Conservation (phyloP, 768 basidiomycete genomes). For the Termitomyces sp. region DNA sequence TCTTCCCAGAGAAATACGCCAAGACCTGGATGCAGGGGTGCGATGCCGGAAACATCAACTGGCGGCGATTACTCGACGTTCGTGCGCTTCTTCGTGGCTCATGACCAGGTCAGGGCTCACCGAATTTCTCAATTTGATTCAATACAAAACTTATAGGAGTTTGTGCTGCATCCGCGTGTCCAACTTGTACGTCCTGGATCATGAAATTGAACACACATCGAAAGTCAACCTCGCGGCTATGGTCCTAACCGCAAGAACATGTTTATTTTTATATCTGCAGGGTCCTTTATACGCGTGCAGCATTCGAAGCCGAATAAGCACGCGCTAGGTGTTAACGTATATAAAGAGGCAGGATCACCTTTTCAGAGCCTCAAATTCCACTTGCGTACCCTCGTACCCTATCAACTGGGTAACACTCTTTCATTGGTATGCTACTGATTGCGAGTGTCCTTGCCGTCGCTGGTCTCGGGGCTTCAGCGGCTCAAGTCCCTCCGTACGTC, state of each 20-base stretch:
- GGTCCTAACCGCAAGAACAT: background rate
- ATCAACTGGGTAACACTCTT: constrained; percentile 7
- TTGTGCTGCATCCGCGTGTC: background rate
- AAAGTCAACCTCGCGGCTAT: background rate
- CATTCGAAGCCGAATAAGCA: constrained; percentile 1
- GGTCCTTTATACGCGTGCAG: background rate
- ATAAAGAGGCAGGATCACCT: background rate
- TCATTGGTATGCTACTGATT: constrained; percentile 7
- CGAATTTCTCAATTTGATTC: background rate
- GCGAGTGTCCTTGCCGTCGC: constrained; percentile 2
- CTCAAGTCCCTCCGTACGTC: constrained; percentile 22
- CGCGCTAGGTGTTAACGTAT: background rate
- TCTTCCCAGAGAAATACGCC: background rate
- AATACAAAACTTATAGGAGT: background rate
- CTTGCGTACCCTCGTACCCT: background rate
- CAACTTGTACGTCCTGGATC: background rate
- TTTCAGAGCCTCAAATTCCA: background rate
- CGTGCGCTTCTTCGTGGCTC: background rate
- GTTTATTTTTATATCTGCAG: background rate
- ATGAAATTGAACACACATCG: background rate
- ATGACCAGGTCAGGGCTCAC: background rate
- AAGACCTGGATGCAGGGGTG: background rate
- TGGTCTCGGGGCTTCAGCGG: constrained; percentile 16
- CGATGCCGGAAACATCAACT: background rate
- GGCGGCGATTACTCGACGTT: background rate